These are phyloP conservation scores for Kandelia obovata DNA, from an alignment of 345 rosid genomes.

Conservation along the genomic window DNA sequence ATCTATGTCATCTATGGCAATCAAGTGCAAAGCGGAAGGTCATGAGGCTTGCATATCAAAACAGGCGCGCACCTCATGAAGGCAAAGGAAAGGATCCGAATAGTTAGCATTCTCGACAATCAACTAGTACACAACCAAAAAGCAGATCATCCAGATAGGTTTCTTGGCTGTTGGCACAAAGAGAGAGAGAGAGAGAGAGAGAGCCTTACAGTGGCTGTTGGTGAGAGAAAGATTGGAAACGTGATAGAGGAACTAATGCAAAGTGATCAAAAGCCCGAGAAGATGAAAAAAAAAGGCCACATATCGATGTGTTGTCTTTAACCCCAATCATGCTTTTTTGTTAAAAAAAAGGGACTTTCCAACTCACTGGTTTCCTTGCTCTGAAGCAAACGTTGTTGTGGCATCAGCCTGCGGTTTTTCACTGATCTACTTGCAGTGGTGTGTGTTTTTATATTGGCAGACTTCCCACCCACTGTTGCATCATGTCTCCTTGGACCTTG, in stretches of 20 bases:
- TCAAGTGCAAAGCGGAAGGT: neutral
- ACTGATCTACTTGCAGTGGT: no score
- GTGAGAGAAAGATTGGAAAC: neutral
- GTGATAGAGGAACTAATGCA: neutral
- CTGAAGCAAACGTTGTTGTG: slow-evolving; percentile 26
- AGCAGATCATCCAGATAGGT: slow-evolving; percentile 8
- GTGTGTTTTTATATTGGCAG: no score
- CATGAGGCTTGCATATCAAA: neutral
- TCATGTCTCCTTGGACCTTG: no score
- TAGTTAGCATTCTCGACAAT: neutral
- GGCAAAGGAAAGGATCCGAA: neutral
- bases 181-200: neutral
- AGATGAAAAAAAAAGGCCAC: slow-evolving; percentile 1
- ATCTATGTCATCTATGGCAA: neutral
- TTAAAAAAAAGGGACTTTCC: slow-evolving; percentile 24
- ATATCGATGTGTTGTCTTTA: slow-evolving; percentile 31
- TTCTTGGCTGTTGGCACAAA: no score
- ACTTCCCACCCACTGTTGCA: no score
- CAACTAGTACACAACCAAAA: neutral
- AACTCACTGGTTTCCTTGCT: slow-evolving; percentile 31
- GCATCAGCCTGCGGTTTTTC: neutral
- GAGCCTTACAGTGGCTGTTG: neutral
- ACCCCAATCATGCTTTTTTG: slow-evolving; percentile 3
- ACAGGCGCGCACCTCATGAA: neutral
- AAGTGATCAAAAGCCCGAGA: neutral